A percentile compares a stretch with the other conserved stretches of the same genome.
phyloP scores from a whole-genome alignment of 2,329 filamentous ascomycete species.

The Aspergillus quadricinctus region DNA sequence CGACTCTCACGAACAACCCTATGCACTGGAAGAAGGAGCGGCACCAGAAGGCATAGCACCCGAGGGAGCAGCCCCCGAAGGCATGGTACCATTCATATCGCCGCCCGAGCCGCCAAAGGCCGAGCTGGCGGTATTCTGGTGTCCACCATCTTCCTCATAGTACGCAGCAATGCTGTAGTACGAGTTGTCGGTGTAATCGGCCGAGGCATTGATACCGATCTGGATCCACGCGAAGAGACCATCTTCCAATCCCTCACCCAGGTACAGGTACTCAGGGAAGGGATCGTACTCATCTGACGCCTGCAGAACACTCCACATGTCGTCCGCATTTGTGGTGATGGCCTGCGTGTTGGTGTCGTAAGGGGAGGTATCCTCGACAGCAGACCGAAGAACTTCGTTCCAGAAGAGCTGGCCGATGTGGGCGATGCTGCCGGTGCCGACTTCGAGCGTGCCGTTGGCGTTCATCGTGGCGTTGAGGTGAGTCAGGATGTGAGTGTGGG shows the following conservation, averaged over 20 bases:
- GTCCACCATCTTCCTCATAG: conserved; percentile 18
- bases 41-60: conserved; percentile 12
- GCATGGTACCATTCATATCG: not conserved
- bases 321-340: conserved; percentile 41
- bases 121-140: conserved; percentile 15
- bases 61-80: conserved; percentile 9
- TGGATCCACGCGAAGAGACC: conserved; percentile 49
- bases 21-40: conserved; percentile 6
- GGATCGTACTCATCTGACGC: conserved; percentile 47
- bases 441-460: conserved; percentile 43
- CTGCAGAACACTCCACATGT: conserved; percentile 39
- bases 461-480: conserved; percentile 37
- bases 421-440: conserved; percentile 39
- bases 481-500: conserved; percentile 49
- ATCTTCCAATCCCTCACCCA: conserved; percentile 47
- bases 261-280: conserved; percentile 51
- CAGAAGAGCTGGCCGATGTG: conserved; percentile 51
- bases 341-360: conserved; percentile 26
- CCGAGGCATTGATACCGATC: conserved; percentile 44
- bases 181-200: conserved; percentile 22
- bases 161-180: conserved; percentile 23
- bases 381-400: conserved; percentile 43
- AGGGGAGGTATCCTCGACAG: conserved; percentile 42
- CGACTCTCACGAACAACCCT: not conserved
- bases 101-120: conserved; percentile 9